A percentile compares a stretch with the other conserved stretches of the same genome.
Evolutionary conservation across 371 early-diverging fungal species (phyloP).

Genomic region (Mucor lusitanicus): DNA sequence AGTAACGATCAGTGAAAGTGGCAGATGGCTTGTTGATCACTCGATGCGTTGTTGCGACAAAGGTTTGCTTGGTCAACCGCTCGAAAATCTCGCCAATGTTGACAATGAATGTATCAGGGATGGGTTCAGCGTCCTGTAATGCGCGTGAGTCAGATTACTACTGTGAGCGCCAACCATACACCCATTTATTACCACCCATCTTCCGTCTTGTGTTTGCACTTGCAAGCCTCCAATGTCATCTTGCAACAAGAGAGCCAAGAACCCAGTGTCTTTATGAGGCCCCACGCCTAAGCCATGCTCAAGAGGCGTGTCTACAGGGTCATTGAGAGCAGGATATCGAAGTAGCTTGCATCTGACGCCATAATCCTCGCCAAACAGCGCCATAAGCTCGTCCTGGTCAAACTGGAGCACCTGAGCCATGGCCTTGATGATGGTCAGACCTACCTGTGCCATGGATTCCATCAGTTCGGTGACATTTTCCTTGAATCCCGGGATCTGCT

Average conservation of each 20-base stretch:
- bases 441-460: constrained; percentile 43
- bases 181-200: constrained; percentile 50
- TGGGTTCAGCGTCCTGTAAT: constrained; percentile 50
- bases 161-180: not conserved
- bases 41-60: constrained; percentile 64
- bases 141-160: not conserved
- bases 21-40: constrained; percentile 55
- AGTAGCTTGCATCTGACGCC: constrained; percentile 51
- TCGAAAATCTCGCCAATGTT: constrained; percentile 71
- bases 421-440: constrained; percentile 45
- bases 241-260: constrained; percentile 62
- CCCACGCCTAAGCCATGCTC: constrained; percentile 57
- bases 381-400: constrained; percentile 39
- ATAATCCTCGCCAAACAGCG: constrained; percentile 48
- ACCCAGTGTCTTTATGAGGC: constrained; percentile 57
- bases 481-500: constrained; percentile 46
- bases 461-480: constrained; percentile 41
- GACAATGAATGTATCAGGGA: constrained; percentile 64
- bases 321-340: constrained; percentile 33
- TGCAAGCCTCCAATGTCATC: constrained; percentile 64
- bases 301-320: constrained; percentile 26
- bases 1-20: constrained; percentile 45
- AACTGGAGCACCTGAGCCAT: constrained; percentile 52
- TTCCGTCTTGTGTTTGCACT: constrained; percentile 59
- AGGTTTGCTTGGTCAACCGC: constrained; percentile 51